Conservation (phyloP, 306 rosid species). For the Cucumis hystrix region DNA sequence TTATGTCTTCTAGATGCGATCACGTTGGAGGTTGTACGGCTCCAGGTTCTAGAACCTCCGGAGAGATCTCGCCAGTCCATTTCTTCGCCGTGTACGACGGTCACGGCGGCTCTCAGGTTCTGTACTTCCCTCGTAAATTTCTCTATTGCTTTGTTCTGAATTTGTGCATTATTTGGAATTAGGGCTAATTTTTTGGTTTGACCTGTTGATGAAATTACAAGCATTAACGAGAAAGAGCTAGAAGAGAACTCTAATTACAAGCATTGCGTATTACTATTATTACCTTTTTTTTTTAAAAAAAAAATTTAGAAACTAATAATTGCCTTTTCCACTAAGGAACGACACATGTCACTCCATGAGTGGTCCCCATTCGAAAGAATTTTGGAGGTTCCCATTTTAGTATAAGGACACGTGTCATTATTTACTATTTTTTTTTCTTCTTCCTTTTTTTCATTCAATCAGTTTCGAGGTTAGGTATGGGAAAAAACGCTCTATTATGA, state of each 20-base stretch:
- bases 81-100: conserved; percentile 84
- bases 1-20: conserved; percentile 44
- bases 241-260: background rate
- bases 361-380: conserved; percentile 22
- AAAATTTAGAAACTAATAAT: background rate
- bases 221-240: background rate
- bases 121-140: background rate
- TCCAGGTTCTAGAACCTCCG: conserved; percentile 42
- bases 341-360: conserved; percentile 19
- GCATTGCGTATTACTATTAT: background rate
- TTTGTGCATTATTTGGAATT: background rate
- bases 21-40: conserved; percentile 72
- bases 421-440: background rate
- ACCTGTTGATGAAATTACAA: background rate
- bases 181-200: conserved; percentile 5
- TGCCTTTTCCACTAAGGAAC: conserved; percentile 1
- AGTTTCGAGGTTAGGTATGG: background rate
- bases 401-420: conserved; percentile 24
- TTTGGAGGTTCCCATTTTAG: conserved; percentile 10
- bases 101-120: conserved; percentile 83
- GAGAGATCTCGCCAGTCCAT: conserved; percentile 51
- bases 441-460: background rate
- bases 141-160: background rate
- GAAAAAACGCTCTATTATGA: background rate
- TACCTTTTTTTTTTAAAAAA: too few relatives aligned